Conservation (phyloP, 2,329 filamentous ascomycete genomes). For the Botrytis squamosa region DNA sequence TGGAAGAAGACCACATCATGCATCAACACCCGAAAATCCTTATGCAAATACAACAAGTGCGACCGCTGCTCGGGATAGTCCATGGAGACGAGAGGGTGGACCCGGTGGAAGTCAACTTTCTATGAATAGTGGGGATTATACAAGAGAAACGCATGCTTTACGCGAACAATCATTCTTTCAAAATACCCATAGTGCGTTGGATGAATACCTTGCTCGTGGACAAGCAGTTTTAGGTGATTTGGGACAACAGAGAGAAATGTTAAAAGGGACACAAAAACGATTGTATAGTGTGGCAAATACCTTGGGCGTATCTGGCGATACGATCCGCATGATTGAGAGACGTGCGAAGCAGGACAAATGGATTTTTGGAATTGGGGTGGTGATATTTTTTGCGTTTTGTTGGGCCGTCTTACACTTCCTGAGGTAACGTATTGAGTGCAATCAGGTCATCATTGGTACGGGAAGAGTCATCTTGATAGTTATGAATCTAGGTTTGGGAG, state of each 20-base stretch:
- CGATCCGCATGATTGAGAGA: constrained; percentile 93
- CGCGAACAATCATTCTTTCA: constrained; percentile 86
- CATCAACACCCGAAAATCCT: constrained; percentile 81
- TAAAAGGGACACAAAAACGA: constrained; percentile 89
- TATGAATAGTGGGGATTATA: constrained; percentile 60
- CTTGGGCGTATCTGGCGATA: constrained; percentile 88
- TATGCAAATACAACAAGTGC: constrained; percentile 62
- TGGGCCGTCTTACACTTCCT: constrained; percentile 87
- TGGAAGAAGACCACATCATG: constrained; percentile 81
- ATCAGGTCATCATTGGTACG: neutral
- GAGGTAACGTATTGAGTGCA: constrained; percentile 47
- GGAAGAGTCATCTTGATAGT: neutral
- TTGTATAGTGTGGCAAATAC: constrained; percentile 94
- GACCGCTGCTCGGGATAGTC: constrained; percentile 27
- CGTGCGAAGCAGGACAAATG: constrained; percentile 94
- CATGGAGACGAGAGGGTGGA: constrained; percentile 36
- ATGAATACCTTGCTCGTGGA: constrained; percentile 90
- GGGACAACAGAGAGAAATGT: constrained; percentile 84
- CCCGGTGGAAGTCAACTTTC: constrained; percentile 35
- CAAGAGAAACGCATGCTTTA: constrained; percentile 77
- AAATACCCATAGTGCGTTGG: constrained; percentile 78
- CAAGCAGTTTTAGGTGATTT: constrained; percentile 87
- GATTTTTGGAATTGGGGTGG: constrained; percentile 88
- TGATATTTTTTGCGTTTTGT: constrained; percentile 87
- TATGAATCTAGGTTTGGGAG: neutral